phyloP scores from a whole-genome alignment of 768 basidiomycete genomes.

The Suillus cothurnatus region DNA sequence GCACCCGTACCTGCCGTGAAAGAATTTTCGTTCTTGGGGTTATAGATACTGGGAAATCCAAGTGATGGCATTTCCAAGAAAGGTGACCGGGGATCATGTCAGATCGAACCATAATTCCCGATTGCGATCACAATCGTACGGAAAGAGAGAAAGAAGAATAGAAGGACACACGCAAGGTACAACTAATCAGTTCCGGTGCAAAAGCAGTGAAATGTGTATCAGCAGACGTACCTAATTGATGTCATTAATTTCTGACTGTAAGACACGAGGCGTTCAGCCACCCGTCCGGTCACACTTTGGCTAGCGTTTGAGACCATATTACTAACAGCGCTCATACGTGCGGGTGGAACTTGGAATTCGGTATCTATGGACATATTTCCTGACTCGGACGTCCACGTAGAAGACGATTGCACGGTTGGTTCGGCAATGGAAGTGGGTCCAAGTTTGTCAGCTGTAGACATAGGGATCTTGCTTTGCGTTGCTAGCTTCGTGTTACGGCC shows the following conservation, averaged over 20 bases:
- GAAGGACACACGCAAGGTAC: slow-evolving; percentile 25
- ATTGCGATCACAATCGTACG: slow-evolving; percentile 13
- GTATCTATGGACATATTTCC: slow-evolving; percentile 17
- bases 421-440: slow-evolving; percentile 15
- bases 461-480: slow-evolving; percentile 17
- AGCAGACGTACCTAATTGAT: slow-evolving; percentile 47
- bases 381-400: slow-evolving; percentile 16
- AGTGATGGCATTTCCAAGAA: slow-evolving; percentile 19
- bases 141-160: slow-evolving; percentile 20
- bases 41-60: slow-evolving; percentile 32
- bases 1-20: slow-evolving; percentile 12
- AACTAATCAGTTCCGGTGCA: slow-evolving; percentile 26
- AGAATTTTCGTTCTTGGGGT: slow-evolving; percentile 19
- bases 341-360: slow-evolving; percentile 22
- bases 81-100: slow-evolving; percentile 21
- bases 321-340: slow-evolving; percentile 29
- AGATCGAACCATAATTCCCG: slow-evolving; percentile 14
- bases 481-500: slow-evolving; percentile 23
- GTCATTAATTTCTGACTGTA: slow-evolving; percentile 49
- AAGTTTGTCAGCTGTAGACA: slow-evolving; percentile 17
- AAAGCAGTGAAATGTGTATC: slow-evolving; percentile 18
- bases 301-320: slow-evolving; percentile 26
- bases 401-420: slow-evolving; percentile 12
- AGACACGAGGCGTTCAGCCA: slow-evolving; percentile 51
- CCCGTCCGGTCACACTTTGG: slow-evolving; percentile 31